Evolutionary conservation across 1,284 basidiomycete genomes (phyloP), one percentile per base, ranked within the genome.

Genomic region (Agroathelia rolfsii): DNA sequence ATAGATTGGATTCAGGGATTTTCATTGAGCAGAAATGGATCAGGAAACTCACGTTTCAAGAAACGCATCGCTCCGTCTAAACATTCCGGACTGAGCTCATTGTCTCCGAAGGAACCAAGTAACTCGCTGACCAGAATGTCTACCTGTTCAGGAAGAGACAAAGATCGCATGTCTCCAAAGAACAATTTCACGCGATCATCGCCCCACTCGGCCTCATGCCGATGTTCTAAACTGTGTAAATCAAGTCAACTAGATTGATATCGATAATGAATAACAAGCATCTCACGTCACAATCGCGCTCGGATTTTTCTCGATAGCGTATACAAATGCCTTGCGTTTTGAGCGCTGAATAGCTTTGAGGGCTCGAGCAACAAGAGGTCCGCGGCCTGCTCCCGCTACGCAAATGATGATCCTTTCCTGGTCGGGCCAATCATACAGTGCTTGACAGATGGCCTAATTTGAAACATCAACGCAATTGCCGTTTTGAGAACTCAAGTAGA

Each of bases 91-190:
- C 88, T 93, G 26, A 98, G 74, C 56, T 99, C 95, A 44, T 99
- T 99, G 59, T 99, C 95, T 4, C 94, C 95, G 58, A 99, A 98
- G 6, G 87, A 93, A 4, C 95, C 95, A 40, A 99, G 59, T 12
- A 99, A 70, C 58, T 99, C 95, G 58, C 87, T 94, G 45, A 99
- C 82, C 33, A 99, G 68, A 40, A 99, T 88, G 54, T 98, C 95
- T 11, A 81, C 90, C 41, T 74, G 69, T 42, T 95, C 88, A 0
- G 86, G 82, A 0, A 94, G 61, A 3, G 78, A 65, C 14, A 93
- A 60, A 5, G 64, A 64, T 14, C 95, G 72, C 95, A 99, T 98
- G 56, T 99, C 95, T 4, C 94, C 93, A 51, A 82, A 87, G 15
- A 94, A 52, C 18, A 99, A 67, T 36, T 77, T 61, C 32, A 98